phyloP scores from a whole-genome alignment of 345 rosid genomes.

The Salix udensis region DNA sequence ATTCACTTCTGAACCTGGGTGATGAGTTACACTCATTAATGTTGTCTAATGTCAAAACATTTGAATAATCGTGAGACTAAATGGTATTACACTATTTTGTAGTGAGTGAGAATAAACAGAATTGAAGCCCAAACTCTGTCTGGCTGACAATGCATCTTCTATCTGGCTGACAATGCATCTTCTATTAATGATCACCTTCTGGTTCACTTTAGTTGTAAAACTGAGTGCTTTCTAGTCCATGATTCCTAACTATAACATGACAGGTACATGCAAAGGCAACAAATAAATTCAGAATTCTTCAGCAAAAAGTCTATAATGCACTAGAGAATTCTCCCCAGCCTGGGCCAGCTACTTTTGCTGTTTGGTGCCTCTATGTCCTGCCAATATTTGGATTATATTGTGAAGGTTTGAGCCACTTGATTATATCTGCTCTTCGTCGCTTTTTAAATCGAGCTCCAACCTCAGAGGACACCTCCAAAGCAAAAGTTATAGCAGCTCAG shows the following conservation, averaged over 20 bases:
- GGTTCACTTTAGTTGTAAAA: background rate
- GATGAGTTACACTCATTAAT: background rate
- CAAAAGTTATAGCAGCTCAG: conserved; percentile 57
- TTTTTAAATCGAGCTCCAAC: conserved; percentile 37
- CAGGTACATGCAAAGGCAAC: conserved; percentile 80
- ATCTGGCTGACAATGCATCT: background rate
- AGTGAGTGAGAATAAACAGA: background rate
- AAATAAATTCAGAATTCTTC: conserved; percentile 68
- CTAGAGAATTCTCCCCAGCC: conserved; percentile 65
- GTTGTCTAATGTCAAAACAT: background rate
- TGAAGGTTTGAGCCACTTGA: conserved; percentile 92
- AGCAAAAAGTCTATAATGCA: conserved; percentile 55
- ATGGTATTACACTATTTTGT: background rate
- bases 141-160: background rate
- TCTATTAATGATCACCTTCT: background rate
- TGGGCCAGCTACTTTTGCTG: conserved; percentile 64
- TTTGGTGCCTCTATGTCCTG: conserved; percentile 60
- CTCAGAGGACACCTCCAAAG: conserved; percentile 39
- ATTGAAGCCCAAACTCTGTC: background rate
- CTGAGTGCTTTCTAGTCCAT: background rate
- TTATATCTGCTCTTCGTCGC: conserved; percentile 70
- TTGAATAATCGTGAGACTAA: too few relatives aligned
- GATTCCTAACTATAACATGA: background rate
- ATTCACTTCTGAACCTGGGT: background rate
- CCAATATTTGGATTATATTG: conserved; percentile 60